Evolutionary conservation across 257 asterid genomes (phyloP).

Genomic region (Nicotiana noctiflora): DNA sequence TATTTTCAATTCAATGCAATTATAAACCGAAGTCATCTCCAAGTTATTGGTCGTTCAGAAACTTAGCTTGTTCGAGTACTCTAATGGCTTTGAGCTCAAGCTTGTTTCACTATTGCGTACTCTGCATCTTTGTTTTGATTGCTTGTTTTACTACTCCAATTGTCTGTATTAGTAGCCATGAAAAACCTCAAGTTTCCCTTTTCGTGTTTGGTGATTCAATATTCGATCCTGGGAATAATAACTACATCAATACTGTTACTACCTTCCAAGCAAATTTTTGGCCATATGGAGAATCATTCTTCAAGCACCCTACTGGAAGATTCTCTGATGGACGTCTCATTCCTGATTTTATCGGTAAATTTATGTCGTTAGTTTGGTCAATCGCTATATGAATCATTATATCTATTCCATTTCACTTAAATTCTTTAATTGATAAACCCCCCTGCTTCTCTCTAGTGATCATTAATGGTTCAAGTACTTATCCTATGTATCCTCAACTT

Average conservation of each 20-base stretch:
- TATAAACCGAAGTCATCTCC: too few relatives aligned
- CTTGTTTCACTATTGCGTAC: neutral
- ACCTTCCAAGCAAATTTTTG: neutral
- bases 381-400: too few relatives aligned
- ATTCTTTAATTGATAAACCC: too few relatives aligned
- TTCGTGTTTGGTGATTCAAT: neutral
- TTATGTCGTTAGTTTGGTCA: neutral
- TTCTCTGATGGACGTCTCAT: neutral
- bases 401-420: too few relatives aligned
- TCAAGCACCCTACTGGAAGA: constrained; percentile 1
- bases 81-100: neutral
- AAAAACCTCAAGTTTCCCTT: neutral
- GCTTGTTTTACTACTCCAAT: neutral
- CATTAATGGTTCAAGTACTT: too few relatives aligned
- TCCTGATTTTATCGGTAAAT: constrained; percentile 6
- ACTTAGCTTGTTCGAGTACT: neutral
- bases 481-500: too few relatives aligned
- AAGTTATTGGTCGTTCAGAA: neutral
- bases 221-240: constrained; percentile 1
- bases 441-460: too few relatives aligned
- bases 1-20: too few relatives aligned
- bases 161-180: neutral
- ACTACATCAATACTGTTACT: neutral
- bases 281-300: constrained; percentile 3
- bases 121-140: neutral